Percentiles rank a stretch among this genome's conserved stretches.
Evolutionary conservation across 164 flowering plant species (phyloP).

Genomic region (Stephania cephalantha): DNA sequence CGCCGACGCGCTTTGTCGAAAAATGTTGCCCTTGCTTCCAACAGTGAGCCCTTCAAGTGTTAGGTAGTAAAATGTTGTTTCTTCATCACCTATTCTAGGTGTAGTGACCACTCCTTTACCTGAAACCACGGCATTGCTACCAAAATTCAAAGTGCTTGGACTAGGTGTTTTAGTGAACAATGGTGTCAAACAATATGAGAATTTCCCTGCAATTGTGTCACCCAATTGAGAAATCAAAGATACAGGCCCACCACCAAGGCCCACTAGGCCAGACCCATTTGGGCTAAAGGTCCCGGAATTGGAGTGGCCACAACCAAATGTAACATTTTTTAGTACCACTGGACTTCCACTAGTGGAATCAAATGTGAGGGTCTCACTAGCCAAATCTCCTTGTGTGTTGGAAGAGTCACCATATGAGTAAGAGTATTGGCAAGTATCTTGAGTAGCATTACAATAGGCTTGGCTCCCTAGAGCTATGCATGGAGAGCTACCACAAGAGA

Average conservation of each 20-base stretch:
- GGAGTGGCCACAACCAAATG: constrained; percentile 46
- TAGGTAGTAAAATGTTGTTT: constrained; percentile 34
- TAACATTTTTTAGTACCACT: constrained; percentile 7
- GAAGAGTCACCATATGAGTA: constrained; percentile 35
- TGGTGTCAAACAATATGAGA: constrained; percentile 55
- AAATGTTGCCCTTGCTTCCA: constrained; percentile 20
- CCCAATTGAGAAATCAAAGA: constrained; percentile 40
- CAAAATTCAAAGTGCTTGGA: constrained; percentile 38
- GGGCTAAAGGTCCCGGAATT: constrained; percentile 33
- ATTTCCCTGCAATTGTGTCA: constrained; percentile 31
- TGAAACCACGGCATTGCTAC: constrained; percentile 21
- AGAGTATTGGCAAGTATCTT: constrained; percentile 20
- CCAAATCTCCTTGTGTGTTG: constrained; percentile 27
- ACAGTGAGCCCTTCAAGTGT: constrained; percentile 38
- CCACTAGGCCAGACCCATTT: constrained; percentile 40
- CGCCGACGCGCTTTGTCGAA: background rate
- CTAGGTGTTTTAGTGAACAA: background rate
- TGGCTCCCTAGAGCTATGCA: constrained; percentile 18
- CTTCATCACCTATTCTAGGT: constrained; percentile 18
- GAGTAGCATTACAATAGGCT: background rate
- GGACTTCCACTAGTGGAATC: constrained; percentile 15
- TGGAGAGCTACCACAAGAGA: constrained; percentile 25
- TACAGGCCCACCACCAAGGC: constrained; percentile 43
- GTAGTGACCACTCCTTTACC: constrained; percentile 35
- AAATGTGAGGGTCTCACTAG: constrained; percentile 35